phyloP scores from a whole-genome alignment of 345 rosid species.

The Triadica sebifera region DNA sequence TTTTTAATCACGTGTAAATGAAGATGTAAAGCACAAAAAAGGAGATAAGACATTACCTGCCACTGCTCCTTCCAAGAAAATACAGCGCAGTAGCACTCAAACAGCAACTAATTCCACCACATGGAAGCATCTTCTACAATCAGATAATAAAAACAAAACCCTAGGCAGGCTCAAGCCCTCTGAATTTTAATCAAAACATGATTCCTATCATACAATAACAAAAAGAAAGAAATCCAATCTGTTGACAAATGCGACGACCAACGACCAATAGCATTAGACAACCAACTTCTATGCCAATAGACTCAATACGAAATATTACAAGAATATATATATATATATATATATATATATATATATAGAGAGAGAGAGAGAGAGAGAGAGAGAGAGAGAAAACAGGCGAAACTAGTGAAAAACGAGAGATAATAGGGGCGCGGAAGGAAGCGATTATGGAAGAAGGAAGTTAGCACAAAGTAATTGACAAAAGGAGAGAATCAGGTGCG shows the following conservation, averaged over 20 bases:
- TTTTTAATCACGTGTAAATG: not conserved
- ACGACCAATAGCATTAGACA: too few relatives aligned
- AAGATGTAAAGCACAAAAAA: not conserved
- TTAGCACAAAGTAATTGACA: not conserved
- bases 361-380: too few relatives aligned
- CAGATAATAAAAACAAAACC: not conserved
- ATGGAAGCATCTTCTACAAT: slow-evolving; percentile 56
- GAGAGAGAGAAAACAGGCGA: too few relatives aligned
- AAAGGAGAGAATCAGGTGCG: slow-evolving; percentile 33
- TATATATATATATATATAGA: too few relatives aligned
- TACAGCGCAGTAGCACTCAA: slow-evolving; percentile 83
- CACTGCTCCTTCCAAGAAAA: slow-evolving; percentile 89
- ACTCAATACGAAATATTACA: too few relatives aligned
- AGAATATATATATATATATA: too few relatives aligned
- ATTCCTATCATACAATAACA: not conserved
- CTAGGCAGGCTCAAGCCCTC: slow-evolving; percentile 12
- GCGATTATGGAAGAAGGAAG: not conserved
- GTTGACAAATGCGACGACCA: not conserved
- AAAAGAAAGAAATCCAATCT: not conserved
- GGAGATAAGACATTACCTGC: slow-evolving; percentile 43
- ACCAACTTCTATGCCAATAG: not conserved
- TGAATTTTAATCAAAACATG: not conserved
- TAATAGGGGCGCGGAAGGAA: too few relatives aligned
- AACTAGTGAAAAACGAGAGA: not conserved
- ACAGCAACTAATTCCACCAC: slow-evolving; percentile 91